Evolutionary conservation across 441 rosid species (phyloP).

Genomic region (Viola pubescens): DNA sequence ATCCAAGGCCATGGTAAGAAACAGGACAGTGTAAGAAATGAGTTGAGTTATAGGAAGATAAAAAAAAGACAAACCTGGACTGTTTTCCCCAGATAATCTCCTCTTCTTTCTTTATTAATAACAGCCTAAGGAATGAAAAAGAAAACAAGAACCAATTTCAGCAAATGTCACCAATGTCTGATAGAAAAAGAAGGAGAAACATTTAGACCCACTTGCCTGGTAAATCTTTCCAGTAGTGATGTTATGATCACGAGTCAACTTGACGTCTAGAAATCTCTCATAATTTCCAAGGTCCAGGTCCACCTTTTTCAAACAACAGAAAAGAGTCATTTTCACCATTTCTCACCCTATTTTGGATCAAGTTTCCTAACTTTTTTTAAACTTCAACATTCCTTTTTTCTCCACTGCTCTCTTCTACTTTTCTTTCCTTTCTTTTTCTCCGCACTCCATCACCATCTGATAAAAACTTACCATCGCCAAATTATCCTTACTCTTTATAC

Average conservation of each 20-base stretch:
- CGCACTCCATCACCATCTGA: too few relatives aligned
- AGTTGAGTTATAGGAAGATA: conserved; percentile 1
- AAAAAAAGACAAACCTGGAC: conserved; percentile 54
- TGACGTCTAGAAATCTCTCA: conserved; percentile 78
- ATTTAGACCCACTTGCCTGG: conserved; percentile 38
- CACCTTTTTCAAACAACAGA: conserved; percentile 39
- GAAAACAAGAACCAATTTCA: not conserved
- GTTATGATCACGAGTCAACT: conserved; percentile 78
- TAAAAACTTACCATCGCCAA: too few relatives aligned
- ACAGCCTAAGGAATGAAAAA: conserved; percentile 39
- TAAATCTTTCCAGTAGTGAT: conserved; percentile 90
- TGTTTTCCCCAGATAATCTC: conserved; percentile 90
- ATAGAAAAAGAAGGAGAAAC: not conserved
- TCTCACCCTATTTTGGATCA: not conserved
- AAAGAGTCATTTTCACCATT: conserved; percentile 8
- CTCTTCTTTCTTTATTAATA: conserved; percentile 83
- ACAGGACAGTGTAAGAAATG: not conserved
- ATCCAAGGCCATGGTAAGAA: not conserved
- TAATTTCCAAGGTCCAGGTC: conserved; percentile 99
- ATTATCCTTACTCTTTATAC: too few relatives aligned
- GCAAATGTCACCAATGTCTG: not conserved
- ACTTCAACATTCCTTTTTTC: not conserved
- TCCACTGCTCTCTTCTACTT: too few relatives aligned
- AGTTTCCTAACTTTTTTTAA: not conserved
- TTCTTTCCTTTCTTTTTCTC: too few relatives aligned